phyloP scores from a whole-genome alignment of 2,329 filamentous ascomycete genomes.

The Curvularia spicifera region DNA sequence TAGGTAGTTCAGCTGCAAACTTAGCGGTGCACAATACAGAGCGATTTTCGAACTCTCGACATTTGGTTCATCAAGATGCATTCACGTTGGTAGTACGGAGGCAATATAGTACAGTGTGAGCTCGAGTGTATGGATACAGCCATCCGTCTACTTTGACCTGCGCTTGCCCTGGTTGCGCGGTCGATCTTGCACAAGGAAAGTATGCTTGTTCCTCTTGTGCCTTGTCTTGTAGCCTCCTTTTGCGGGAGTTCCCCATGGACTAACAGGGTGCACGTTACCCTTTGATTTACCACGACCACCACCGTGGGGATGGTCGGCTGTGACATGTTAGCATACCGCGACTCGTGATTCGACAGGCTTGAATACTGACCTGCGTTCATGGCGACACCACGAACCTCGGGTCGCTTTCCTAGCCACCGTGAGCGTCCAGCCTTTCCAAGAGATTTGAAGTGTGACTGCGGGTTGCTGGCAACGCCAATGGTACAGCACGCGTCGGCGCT shows the following conservation, averaged over 20 bases:
- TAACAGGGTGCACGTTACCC: constrained; percentile 94
- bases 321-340: constrained; percentile 21
- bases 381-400: constrained; percentile 93
- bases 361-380: constrained; percentile 83
- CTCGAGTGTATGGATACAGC: constrained; percentile 19
- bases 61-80: constrained; percentile 9
- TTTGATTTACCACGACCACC: constrained; percentile 99
- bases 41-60: background rate
- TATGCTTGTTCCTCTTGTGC: constrained; percentile 87
- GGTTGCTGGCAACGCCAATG: constrained; percentile 92
- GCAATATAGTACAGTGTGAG: constrained; percentile 31
- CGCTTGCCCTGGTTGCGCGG: constrained; percentile 91
- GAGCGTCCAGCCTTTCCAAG: constrained; percentile 94
- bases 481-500: constrained; percentile 93
- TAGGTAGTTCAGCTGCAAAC: background rate
- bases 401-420: constrained; percentile 91
- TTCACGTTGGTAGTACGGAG: constrained; percentile 12
- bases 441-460: constrained; percentile 85
- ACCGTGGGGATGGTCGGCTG: constrained; percentile 94
- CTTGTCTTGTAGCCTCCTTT: constrained; percentile 93
- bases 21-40: background rate
- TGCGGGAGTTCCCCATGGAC: constrained; percentile 91
- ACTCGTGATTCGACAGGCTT: background rate
- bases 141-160: constrained; percentile 49
- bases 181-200: constrained; percentile 83